Percentiles rank a stretch among this genome's conserved stretches.
phyloP scores from a whole-genome alignment of 192 early-diverging fungal species.

The Backusella australiensis region DNA sequence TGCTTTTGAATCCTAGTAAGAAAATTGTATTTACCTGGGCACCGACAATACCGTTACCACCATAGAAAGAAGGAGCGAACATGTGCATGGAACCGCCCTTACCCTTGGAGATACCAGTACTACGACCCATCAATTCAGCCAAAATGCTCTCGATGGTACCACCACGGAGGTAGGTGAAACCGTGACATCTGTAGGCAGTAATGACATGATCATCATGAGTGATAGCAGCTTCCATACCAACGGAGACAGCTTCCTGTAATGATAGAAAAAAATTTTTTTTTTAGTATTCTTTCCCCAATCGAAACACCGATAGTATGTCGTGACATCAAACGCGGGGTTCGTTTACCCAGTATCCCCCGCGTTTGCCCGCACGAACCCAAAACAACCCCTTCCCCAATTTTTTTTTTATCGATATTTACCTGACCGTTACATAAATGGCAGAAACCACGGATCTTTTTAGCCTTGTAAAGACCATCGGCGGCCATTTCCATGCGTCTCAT shows the following conservation, averaged over 20 bases:
- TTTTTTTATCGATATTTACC: slow-evolving; percentile 41
- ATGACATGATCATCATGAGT: slow-evolving; percentile 90
- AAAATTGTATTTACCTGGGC: slow-evolving; percentile 69
- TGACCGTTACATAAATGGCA: slow-evolving; percentile 98
- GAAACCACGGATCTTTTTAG: slow-evolving; percentile 96
- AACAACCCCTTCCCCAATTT: slow-evolving; percentile 13
- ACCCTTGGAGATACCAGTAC: slow-evolving; percentile 83
- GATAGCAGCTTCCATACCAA: slow-evolving; percentile 91
- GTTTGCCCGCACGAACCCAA: slow-evolving; percentile 26
- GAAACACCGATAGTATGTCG: background rate
- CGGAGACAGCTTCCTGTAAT: slow-evolving; percentile 79
- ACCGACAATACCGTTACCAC: slow-evolving; percentile 99
- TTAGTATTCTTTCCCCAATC: slow-evolving; percentile 1
- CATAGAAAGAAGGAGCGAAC: slow-evolving; percentile 94
- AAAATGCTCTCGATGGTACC: slow-evolving; percentile 60
- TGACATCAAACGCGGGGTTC: slow-evolving; percentile 12
- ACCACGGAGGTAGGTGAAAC: slow-evolving; percentile 89
- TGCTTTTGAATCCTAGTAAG: background rate
- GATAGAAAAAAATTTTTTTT: background rate
- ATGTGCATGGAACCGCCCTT: slow-evolving; percentile 99
- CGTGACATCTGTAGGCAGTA: slow-evolving; percentile 98
- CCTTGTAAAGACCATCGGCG: slow-evolving; percentile 93
- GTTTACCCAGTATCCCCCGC: slow-evolving; percentile 24
- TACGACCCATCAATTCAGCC: slow-evolving; percentile 83
- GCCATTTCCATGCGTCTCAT: slow-evolving; percentile 94